These are phyloP conservation scores for Boletus tomentosulus DNA, from an alignment of 768 basidiomycete species.

Conservation along the genomic window DNA sequence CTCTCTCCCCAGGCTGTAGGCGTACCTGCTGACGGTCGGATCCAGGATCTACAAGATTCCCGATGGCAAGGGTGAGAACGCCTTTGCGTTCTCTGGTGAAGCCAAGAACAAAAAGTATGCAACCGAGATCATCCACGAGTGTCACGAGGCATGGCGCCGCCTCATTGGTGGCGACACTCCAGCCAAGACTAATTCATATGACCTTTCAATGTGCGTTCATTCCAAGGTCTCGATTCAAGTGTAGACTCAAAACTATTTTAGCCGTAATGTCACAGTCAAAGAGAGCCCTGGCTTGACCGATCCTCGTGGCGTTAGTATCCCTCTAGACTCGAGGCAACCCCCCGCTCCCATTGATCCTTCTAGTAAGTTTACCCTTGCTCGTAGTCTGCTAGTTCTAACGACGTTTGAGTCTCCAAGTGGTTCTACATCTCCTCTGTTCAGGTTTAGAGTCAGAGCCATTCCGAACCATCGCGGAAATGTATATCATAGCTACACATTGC, in stretches of 20 bases:
- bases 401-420: slow-evolving; percentile 74
- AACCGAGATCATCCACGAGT: slow-evolving; percentile 97
- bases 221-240: background rate
- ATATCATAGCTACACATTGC: background rate
- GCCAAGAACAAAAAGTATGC: slow-evolving; percentile 99
- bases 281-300: slow-evolving; percentile 61
- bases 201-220: slow-evolving; percentile 75
- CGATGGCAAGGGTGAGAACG: slow-evolving; percentile 95
- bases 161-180: slow-evolving; percentile 77
- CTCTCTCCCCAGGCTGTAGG: slow-evolving; percentile 2
- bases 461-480: background rate
- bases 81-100: slow-evolving; percentile 98
- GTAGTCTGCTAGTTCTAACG: slow-evolving; percentile 8
- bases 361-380: slow-evolving; percentile 45
- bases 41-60: slow-evolving; percentile 92
- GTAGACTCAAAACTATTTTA: slow-evolving; percentile 30
- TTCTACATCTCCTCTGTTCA: slow-evolving; percentile 92
- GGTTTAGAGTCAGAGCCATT: slow-evolving; percentile 40
- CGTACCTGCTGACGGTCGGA: background rate
- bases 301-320: slow-evolving; percentile 61
- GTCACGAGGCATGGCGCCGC: slow-evolving; percentile 97
- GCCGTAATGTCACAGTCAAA: slow-evolving; percentile 74
- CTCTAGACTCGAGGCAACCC: slow-evolving; percentile 75
- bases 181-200: slow-evolving; percentile 66
- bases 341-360: slow-evolving; percentile 89